Evolutionary conservation across 176 grass and related monocot genomes (phyloP), one percentile per base, ranked within the genome.

Genomic region (Rhynchospora pubera): DNA sequence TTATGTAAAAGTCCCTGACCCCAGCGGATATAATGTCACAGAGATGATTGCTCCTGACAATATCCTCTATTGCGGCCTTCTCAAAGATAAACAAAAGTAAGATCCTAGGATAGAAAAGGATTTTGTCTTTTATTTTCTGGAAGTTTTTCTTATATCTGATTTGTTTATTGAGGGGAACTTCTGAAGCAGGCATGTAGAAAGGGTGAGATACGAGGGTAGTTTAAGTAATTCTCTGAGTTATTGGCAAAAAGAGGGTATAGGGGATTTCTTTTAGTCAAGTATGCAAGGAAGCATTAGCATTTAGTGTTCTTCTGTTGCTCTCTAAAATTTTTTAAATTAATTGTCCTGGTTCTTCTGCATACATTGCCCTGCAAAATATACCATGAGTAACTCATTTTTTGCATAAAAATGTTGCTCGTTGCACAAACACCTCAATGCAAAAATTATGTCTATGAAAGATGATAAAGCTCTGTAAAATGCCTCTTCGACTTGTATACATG

Each of bases 21-120:
- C 92, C 5, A 45, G 83, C 51, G 87, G 89, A 42, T 95, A 86
- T 59, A 94, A 95, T 60, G 83, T 89, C 26, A 98, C 96, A 15
- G 96, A 98, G 77, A 75, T 85, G 85, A 80, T 91, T 30, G 61
- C 69, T 11, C 96, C 96, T 19, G 75, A 87, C 21, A 93, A 98
- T 89, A 79, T 84, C 4, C 90, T 98, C 69, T 98, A 85, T 66
- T 98, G 96, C 23, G 96, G 96, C 5, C 88, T 91, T 58, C 96
- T 98, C 51, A 85, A 86, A 77, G 84, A 94, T 42, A 91, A 84
- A 47, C 90, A 94, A 51, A 98, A 93, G 96, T 98, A 93, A 9
- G 90, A 77, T 56, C 56, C 24, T 77, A 56, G 50, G 24, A 13
- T 55, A 56, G 14, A 55, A 56, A 77, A 32, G 0, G 1, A 53